Conservation (phyloP, 192 early-diverging fungal genomes). For the Umbelopsis isabellina region DNA sequence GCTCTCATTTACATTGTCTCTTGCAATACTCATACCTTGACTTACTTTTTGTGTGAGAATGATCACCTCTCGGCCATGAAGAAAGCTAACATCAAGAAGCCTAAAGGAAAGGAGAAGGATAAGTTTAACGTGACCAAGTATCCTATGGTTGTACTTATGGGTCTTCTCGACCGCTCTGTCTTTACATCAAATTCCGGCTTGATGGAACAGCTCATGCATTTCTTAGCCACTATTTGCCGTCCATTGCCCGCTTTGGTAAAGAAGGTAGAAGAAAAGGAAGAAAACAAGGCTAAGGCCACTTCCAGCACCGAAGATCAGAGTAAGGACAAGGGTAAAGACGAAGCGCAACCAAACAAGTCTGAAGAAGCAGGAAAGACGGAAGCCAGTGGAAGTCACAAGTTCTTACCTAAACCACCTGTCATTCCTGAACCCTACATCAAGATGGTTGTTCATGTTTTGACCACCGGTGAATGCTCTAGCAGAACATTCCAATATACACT, state of each 20-base stretch:
- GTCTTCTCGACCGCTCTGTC: constrained; percentile 80
- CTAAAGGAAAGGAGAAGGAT: constrained; percentile 67
- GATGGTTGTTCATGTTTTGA: constrained; percentile 88
- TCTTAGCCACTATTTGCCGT: constrained; percentile 80
- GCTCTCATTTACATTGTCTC: constrained; percentile 78
- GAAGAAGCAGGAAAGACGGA: constrained; percentile 31
- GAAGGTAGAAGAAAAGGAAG: constrained; percentile 49
- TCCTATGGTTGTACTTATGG: constrained; percentile 80
- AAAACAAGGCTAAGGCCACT: constrained; percentile 33
- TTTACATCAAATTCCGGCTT: constrained; percentile 80
- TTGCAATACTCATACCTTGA: constrained; percentile 75
- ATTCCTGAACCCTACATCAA: constrained; percentile 86
- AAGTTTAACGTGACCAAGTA: constrained; percentile 57
- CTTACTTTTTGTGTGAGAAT: constrained; percentile 78
- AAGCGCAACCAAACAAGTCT: not conserved
- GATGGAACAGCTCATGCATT: constrained; percentile 88
- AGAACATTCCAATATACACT: constrained; percentile 95
- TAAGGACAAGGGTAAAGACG: constrained; percentile 9
- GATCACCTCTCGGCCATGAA: constrained; percentile 61
- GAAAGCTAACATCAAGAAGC: constrained; percentile 60
- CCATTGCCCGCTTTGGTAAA: constrained; percentile 71
- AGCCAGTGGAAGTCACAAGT: constrained; percentile 30
- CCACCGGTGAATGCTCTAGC: constrained; percentile 86
- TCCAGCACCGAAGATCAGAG: not conserved
- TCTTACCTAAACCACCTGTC: constrained; percentile 68